These are phyloP conservation scores for Daedalea quercina DNA, from an alignment of 768 basidiomycete species.

Conservation along the genomic window DNA sequence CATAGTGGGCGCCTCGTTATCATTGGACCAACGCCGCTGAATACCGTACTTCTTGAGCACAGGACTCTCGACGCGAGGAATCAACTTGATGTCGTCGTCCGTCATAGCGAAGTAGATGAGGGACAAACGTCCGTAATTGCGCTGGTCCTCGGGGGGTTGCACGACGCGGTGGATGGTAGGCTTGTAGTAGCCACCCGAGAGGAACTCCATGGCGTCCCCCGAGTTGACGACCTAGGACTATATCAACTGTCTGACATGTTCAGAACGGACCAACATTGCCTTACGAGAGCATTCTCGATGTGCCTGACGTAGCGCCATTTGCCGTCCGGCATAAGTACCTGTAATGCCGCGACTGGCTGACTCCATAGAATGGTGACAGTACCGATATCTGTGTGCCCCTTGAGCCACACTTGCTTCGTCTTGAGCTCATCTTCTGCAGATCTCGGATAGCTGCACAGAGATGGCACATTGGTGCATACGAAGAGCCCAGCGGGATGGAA, in stretches of 20 bases:
- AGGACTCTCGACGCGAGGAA: constrained; percentile 40
- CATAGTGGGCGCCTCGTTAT: constrained; percentile 42
- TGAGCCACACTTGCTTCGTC: constrained; percentile 28
- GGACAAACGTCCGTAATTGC: constrained; percentile 40
- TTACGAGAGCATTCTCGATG: constrained; percentile 49
- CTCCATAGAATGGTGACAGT: constrained; percentile 49
- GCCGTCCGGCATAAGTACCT: constrained; percentile 46
- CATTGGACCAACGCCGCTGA: constrained; percentile 26
- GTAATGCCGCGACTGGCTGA: constrained; percentile 52
- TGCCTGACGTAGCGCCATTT: constrained; percentile 55
- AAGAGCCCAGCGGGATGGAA: background rate
- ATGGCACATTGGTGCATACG: too few relatives aligned
- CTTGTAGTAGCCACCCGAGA: constrained; percentile 54
- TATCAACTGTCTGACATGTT: constrained; percentile 15
- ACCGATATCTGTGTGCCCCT: constrained; percentile 26
- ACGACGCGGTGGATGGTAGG: constrained; percentile 58
- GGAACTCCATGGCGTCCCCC: constrained; percentile 53
- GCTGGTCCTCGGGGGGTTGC: constrained; percentile 52
- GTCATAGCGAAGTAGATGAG: constrained; percentile 52
- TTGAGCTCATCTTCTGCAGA: constrained; percentile 25
- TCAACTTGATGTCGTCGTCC: constrained; percentile 42
- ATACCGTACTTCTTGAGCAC: constrained; percentile 42
- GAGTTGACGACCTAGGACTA: constrained; percentile 34
- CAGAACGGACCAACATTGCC: constrained; percentile 5
- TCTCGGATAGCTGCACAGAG: constrained; percentile 22